A percentile compares a stretch with the other conserved stretches of the same genome.
phyloP scores from a whole-genome alignment of 2,329 filamentous ascomycete species.

The Escovopsis sp. region DNA sequence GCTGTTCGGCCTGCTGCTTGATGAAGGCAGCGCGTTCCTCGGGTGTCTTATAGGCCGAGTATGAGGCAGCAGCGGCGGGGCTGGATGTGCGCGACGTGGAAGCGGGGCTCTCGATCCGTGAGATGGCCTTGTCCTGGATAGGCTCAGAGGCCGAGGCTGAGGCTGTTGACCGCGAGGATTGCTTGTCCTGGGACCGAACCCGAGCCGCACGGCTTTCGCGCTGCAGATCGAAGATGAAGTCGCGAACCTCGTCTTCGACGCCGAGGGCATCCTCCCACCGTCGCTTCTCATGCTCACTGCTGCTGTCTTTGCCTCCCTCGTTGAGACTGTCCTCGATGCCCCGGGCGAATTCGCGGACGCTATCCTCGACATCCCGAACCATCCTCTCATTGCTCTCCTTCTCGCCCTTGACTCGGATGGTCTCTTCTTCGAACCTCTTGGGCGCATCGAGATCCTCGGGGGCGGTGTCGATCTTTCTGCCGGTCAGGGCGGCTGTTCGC shows the following conservation, averaged over 20 bases:
- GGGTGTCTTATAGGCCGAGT: conserved; percentile 74
- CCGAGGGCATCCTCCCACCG: conserved; percentile 94
- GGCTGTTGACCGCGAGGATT: conserved; percentile 26
- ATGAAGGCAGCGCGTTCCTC: conserved; percentile 93
- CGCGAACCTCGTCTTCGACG: conserved; percentile 90
- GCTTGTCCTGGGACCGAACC: conserved; percentile 45
- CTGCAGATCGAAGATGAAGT: conserved; percentile 95
- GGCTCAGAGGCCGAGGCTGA: conserved; percentile 30
- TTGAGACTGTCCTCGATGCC: conserved; percentile 80
- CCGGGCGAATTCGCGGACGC: conserved; percentile 73
- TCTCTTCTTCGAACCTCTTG: conserved; percentile 81
- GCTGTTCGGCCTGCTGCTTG: conserved; percentile 90
- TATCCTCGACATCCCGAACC: conserved; percentile 94
- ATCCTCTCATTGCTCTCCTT: conserved; percentile 91
- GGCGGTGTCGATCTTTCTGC: conserved; percentile 55
- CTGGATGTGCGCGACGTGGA: conserved; percentile 37
- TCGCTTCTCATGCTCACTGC: conserved; percentile 77
- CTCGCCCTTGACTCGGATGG: conserved; percentile 62
- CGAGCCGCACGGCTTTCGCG: conserved; percentile 67
- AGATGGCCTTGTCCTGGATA: conserved; percentile 18
- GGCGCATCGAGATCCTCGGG: conserved; percentile 66
- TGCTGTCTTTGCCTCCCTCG: conserved; percentile 59
- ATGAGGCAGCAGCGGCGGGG: conserved; percentile 44
- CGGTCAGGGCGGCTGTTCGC: conserved; percentile 79
- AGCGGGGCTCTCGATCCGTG: conserved; percentile 30